Conservation (phyloP, 164 flowering plant genomes). For the Nymphaea thermarum region DNA sequence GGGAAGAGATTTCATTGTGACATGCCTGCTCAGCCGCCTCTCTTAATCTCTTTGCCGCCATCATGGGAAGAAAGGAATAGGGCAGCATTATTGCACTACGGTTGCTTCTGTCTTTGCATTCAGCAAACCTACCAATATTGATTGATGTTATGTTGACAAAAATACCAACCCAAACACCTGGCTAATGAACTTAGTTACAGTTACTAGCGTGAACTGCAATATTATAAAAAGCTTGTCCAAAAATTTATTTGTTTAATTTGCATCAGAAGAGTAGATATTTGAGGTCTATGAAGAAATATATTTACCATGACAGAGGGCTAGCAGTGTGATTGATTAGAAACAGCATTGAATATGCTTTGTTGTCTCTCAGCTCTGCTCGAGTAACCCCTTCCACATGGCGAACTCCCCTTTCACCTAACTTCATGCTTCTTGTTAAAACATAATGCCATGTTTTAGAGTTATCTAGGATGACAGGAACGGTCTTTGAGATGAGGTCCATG, state of each 20-base stretch:
- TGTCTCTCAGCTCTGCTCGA: constrained; percentile 50
- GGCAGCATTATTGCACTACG: constrained; percentile 64
- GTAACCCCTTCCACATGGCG: constrained; percentile 64
- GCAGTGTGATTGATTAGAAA: constrained; percentile 92
- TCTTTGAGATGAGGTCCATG: constrained; percentile 68
- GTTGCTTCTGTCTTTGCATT: constrained; percentile 91
- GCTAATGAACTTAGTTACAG: too few relatives aligned
- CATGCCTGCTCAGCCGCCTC: constrained; percentile 75
- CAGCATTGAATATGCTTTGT: constrained; percentile 43
- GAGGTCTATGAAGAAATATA: not conserved
- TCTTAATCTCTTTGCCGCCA: constrained; percentile 67
- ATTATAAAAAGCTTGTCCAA: too few relatives aligned
- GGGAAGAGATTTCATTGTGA: not conserved
- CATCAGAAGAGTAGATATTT: too few relatives aligned
- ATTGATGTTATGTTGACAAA: too few relatives aligned
- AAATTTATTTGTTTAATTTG: too few relatives aligned
- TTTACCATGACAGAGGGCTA: constrained; percentile 87
- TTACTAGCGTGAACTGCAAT: too few relatives aligned
- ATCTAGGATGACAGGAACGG: constrained; percentile 81
- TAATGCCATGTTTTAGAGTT: constrained; percentile 73
- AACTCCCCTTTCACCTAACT: constrained; percentile 66
- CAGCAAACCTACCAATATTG: constrained; percentile 67
- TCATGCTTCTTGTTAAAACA: constrained; percentile 69
- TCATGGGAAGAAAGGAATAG: constrained; percentile 83
- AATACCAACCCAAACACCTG: too few relatives aligned